Evolutionary conservation across 306 rosid genomes (phyloP).

Genomic region (Adenanthera pavonina): DNA sequence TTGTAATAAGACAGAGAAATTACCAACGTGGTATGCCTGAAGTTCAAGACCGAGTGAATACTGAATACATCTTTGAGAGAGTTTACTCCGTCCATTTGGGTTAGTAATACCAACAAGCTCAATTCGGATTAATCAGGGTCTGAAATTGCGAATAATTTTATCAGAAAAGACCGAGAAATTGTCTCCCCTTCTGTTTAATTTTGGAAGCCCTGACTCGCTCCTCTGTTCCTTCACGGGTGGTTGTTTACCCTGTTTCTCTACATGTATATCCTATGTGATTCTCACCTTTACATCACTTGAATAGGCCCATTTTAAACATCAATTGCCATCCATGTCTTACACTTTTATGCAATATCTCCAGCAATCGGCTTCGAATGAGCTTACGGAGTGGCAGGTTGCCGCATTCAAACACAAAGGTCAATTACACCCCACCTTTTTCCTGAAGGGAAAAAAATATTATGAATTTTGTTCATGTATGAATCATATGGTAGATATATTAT

Average conservation of each 20-base stretch:
- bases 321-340: neutral
- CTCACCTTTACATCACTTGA: neutral
- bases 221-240: constrained; percentile 12
- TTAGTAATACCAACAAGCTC: no score
- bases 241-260: constrained; percentile 7
- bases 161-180: neutral
- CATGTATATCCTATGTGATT: neutral
- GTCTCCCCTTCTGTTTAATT: neutral
- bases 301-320: neutral
- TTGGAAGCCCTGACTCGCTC: constrained; percentile 21
- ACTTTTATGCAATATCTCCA: neutral
- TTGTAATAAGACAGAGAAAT: neutral
- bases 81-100: no score
- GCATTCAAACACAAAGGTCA: neutral
- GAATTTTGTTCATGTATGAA: neutral
- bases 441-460: no score
- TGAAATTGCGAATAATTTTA: no score
- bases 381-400: neutral
- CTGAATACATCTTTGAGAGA: no score
- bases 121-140: no score
- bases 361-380: neutral
- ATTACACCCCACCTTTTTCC: no score
- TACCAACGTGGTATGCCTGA: no score
- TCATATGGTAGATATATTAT: neutral
- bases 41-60: no score